These are phyloP conservation scores for Phytophthora europaea DNA, from an alignment of 352 stramenopile species.

Conservation along the genomic window DNA sequence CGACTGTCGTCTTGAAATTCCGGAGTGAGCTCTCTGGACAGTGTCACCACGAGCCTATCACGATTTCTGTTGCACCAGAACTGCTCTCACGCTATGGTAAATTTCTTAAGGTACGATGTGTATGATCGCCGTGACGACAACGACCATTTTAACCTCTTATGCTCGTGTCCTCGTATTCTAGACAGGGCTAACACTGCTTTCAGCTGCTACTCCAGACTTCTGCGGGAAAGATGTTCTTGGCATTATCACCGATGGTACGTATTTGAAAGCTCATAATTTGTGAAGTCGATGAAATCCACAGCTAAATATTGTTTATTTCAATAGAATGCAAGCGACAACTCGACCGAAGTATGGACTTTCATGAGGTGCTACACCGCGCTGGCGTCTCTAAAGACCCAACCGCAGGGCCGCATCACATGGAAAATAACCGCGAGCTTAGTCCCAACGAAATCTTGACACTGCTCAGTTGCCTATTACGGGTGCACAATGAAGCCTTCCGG, in stretches of 20 bases:
- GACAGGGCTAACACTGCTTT: slow-evolving; percentile 12
- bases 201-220: slow-evolving; percentile 6
- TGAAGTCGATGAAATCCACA: not conserved
- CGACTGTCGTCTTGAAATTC: slow-evolving; percentile 7
- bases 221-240: slow-evolving; percentile 10
- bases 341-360: slow-evolving; percentile 12
- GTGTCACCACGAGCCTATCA: slow-evolving; percentile 16
- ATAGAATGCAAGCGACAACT: slow-evolving; percentile 20
- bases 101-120: slow-evolving; percentile 7
- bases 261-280: not conserved
- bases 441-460: slow-evolving; percentile 19
- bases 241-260: slow-evolving; percentile 10
- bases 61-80: not conserved
- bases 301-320: not conserved
- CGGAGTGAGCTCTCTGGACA: slow-evolving; percentile 15
- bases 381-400: not conserved
- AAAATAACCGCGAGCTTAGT: slow-evolving; percentile 5
- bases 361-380: slow-evolving; percentile 10
- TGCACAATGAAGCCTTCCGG: slow-evolving; percentile 20
- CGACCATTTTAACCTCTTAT: not conserved
- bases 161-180: not conserved
- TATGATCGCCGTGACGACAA: not conserved
- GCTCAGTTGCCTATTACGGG: slow-evolving; percentile 22
- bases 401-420: slow-evolving; percentile 14
- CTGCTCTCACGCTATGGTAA: slow-evolving; percentile 10